Conservation (phyloP, 2,329 filamentous ascomycete genomes). For the Trichoderma sp. region DNA sequence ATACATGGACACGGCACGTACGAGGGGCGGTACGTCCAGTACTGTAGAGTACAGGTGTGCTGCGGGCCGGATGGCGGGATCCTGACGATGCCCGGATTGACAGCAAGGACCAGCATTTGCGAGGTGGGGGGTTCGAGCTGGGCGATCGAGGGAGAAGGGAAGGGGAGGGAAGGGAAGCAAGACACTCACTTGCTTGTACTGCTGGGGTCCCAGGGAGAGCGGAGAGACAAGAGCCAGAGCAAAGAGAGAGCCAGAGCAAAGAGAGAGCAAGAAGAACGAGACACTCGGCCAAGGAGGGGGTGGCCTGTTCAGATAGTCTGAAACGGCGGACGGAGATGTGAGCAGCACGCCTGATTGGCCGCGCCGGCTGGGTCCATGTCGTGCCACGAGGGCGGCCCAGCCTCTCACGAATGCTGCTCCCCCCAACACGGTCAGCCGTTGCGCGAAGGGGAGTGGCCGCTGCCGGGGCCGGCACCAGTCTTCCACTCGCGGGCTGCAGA, state of each 20-base stretch:
- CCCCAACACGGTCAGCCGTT: not conserved
- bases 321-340: slow-evolving; percentile 19
- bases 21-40: not conserved
- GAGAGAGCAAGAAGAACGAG: not conserved
- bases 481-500: slow-evolving; percentile 5
- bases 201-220: not conserved
- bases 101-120: slow-evolving; percentile 10
- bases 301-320: not conserved
- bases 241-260: not conserved
- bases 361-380: slow-evolving; percentile 1
- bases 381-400: slow-evolving; percentile 20
- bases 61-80: not conserved
- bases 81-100: slow-evolving; percentile 3
- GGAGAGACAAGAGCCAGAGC: not conserved
- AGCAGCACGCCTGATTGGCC: slow-evolving; percentile 19
- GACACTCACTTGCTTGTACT: not conserved
- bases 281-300: not conserved
- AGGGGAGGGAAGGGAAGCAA: not conserved
- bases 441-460: slow-evolving; percentile 1
- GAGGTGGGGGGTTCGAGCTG: slow-evolving; percentile 3
- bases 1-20: not conserved
- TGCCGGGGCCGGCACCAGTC: slow-evolving; percentile 8
- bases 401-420: slow-evolving; percentile 21
- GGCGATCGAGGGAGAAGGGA: not conserved
- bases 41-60: not conserved